phyloP scores from a whole-genome alignment of 768 basidiomycete species.

The Boletus pseudo-olivaceus region DNA sequence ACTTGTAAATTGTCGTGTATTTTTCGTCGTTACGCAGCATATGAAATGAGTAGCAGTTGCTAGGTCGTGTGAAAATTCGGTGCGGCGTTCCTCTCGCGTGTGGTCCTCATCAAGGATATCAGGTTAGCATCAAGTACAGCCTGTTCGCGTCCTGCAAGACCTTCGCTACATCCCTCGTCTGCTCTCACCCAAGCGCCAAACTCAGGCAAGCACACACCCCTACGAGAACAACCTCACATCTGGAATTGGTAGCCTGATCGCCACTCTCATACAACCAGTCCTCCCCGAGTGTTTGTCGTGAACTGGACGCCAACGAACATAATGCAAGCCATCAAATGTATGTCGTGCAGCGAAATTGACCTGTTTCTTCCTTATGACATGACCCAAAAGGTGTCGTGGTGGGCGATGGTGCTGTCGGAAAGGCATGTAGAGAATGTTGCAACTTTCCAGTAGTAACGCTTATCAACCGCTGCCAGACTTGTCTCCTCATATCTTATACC shows the following conservation, averaged over 20 bases:
- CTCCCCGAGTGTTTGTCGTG: conserved; percentile 7
- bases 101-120: conserved; percentile 28
- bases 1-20: conserved; percentile 30
- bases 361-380: conserved; percentile 30
- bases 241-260: conserved; percentile 14
- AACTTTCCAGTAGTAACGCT: conserved; percentile 5
- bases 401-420: conserved; percentile 97
- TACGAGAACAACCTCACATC: conserved; percentile 9
- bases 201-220: conserved; percentile 4
- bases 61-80: conserved; percentile 22
- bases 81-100: conserved; percentile 17
- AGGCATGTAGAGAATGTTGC: conserved; percentile 50
- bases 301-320: conserved; percentile 17
- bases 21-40: conserved; percentile 7
- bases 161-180: background rate
- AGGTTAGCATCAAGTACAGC: conserved; percentile 26
- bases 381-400: conserved; percentile 83
- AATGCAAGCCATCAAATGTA: conserved; percentile 94
- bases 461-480: conserved; percentile 60
- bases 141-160: conserved; percentile 11
- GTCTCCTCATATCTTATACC: conserved; percentile 98
- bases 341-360: conserved; percentile 25
- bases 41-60: conserved; percentile 4
- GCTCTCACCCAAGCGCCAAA: background rate
- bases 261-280: conserved; percentile 12